phyloP scores from a whole-genome alignment of 2,329 filamentous ascomycete species.

The Penicillium brasilianum region DNA sequence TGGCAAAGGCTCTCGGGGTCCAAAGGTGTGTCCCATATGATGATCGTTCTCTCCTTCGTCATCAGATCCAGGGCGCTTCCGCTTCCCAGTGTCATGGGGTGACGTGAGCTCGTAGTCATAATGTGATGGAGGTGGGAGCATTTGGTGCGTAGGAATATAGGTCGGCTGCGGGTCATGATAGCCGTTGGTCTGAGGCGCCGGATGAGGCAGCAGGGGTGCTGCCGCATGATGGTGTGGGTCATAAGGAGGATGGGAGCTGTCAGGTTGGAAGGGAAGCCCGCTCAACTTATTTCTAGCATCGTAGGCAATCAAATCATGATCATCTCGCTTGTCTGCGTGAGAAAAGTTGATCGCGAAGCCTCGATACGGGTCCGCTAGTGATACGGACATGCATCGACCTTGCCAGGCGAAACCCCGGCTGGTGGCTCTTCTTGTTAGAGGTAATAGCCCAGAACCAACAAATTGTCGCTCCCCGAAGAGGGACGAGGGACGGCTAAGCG shows the following conservation, averaged over 20 bases:
- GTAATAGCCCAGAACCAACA: slow-evolving; percentile 6
- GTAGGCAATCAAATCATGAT: slow-evolving; percentile 68
- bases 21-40: slow-evolving; percentile 28
- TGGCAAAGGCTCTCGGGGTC: slow-evolving; percentile 37
- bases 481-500: slow-evolving; percentile 4
- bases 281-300: slow-evolving; percentile 49
- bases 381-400: slow-evolving; percentile 73
- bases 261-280: slow-evolving; percentile 41
- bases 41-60: slow-evolving; percentile 33
- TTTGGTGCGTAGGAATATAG: slow-evolving; percentile 40
- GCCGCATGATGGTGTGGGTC: slow-evolving; percentile 51
- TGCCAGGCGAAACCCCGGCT: slow-evolving; percentile 78
- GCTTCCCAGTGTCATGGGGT: slow-evolving; percentile 41
- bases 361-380: slow-evolving; percentile 76
- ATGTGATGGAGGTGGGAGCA: slow-evolving; percentile 42
- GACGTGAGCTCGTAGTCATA: slow-evolving; percentile 43
- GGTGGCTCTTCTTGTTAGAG: slow-evolving; percentile 22
- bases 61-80: slow-evolving; percentile 38
- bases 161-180: slow-evolving; percentile 41
- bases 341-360: slow-evolving; percentile 77
- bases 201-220: slow-evolving; percentile 39
- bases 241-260: slow-evolving; percentile 40
- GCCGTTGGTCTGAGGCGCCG: slow-evolving; percentile 36
- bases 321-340: slow-evolving; percentile 65
- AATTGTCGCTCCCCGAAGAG: slow-evolving; percentile 9